Evolutionary conservation across 2,329 filamentous ascomycete species (phyloP).

Genomic region (Colletotrichum euphorbiae): DNA sequence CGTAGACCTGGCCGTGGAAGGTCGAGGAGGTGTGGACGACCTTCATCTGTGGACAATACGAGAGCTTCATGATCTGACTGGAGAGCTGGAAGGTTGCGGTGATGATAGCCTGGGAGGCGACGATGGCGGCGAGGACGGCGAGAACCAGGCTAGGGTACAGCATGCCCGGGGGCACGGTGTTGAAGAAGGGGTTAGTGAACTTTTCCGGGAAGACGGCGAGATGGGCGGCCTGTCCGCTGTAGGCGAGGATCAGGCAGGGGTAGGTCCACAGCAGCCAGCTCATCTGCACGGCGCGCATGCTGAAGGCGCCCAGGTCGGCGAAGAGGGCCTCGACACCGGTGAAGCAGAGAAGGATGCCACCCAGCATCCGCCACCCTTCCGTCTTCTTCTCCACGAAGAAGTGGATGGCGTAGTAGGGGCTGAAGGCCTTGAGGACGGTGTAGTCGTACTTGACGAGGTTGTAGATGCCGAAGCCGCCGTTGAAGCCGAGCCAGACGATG

Average conservation of each 20-base stretch:
- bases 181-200: conserved; percentile 80
- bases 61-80: conserved; percentile 77
- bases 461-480: conserved; percentile 72
- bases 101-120: conserved; percentile 83
- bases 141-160: conserved; percentile 76
- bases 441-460: conserved; percentile 65
- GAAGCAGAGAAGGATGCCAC: conserved; percentile 79
- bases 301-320: conserved; percentile 82
- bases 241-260: conserved; percentile 74
- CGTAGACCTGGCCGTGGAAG: conserved; percentile 81
- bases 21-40: conserved; percentile 76
- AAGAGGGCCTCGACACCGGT: conserved; percentile 85
- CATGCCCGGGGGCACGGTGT: conserved; percentile 74
- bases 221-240: conserved; percentile 80
- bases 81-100: conserved; percentile 78
- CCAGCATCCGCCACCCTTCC: conserved; percentile 72
- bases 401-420: conserved; percentile 68
- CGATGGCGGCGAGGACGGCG: conserved; percentile 77
- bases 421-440: conserved; percentile 67
- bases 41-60: conserved; percentile 82
- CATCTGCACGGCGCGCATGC: conserved; percentile 75
- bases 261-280: conserved; percentile 77
- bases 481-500: conserved; percentile 74
- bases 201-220: conserved; percentile 68
- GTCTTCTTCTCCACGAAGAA: conserved; percentile 70